Evolutionary conservation across 306 rosid genomes (phyloP).

Genomic region (Leucaena leucocephala): DNA sequence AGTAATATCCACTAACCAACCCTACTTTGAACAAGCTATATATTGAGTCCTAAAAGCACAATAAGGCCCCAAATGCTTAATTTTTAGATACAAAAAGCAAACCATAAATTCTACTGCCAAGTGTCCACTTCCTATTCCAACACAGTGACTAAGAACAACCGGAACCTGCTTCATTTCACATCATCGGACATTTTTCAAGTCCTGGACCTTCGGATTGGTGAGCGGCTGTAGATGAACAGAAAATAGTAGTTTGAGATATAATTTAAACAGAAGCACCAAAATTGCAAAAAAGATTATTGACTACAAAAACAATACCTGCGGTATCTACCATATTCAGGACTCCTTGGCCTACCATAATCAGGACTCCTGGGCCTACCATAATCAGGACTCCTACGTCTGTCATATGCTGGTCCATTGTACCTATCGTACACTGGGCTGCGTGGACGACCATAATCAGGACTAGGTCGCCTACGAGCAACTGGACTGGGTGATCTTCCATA

Average conservation of each 20-base stretch:
- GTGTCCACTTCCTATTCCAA: constrained; percentile 35
- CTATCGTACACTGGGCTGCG: constrained; percentile 79
- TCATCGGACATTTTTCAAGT: constrained; percentile 45
- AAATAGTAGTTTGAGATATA: not conserved
- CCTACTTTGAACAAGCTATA: constrained; percentile 16
- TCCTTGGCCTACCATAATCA: constrained; percentile 22
- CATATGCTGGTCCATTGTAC: constrained; percentile 67
- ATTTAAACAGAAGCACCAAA: not conserved
- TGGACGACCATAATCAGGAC: constrained; percentile 90
- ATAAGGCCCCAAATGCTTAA: constrained; percentile 18
- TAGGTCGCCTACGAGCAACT: constrained; percentile 65
- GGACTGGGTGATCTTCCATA: constrained; percentile 91
- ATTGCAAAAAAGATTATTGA: not conserved
- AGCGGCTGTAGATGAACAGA: constrained; percentile 51
- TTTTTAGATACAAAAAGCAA: constrained; percentile 30
- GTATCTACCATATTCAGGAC: constrained; percentile 35
- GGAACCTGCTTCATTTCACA: constrained; percentile 26
- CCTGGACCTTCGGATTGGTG: constrained; percentile 72
- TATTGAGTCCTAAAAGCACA: constrained; percentile 22
- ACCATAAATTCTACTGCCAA: constrained; percentile 3
- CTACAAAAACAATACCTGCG: constrained; percentile 51
- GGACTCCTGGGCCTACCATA: constrained; percentile 64
- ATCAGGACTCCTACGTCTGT: constrained; percentile 60
- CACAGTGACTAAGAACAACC: constrained; percentile 15
- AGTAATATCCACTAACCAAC: constrained; percentile 5